These are phyloP conservation scores for Syzygium malaccense DNA, from an alignment of 441 rosid genomes.

Conservation along the genomic window DNA sequence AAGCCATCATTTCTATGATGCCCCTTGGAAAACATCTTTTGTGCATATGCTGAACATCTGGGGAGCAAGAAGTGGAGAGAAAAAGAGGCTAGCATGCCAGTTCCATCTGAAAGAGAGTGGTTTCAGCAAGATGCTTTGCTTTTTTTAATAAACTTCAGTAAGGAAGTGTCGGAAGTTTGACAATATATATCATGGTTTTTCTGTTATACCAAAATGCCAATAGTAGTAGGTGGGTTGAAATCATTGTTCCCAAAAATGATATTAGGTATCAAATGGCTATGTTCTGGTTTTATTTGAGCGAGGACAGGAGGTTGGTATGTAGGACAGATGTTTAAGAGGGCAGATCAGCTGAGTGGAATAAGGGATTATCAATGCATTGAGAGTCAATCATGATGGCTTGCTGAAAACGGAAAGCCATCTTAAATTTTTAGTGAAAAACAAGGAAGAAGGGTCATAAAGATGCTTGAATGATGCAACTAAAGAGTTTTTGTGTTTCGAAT, in stretches of 20 bases:
- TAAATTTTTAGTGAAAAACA: background rate
- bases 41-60: background rate
- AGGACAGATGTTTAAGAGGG: background rate
- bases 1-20: background rate
- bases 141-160: background rate
- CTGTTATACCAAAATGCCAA: background rate
- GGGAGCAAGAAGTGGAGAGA: background rate
- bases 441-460: background rate
- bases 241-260: background rate
- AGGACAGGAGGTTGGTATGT: background rate
- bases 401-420: background rate
- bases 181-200: background rate
- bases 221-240: background rate
- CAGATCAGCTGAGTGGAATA: background rate
- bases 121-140: background rate
- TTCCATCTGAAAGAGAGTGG: background rate
- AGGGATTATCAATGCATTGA: background rate
- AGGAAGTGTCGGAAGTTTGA: background rate
- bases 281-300: background rate
- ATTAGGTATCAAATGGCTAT: background rate
- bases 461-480: background rate
- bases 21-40: background rate
- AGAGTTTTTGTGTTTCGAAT: background rate
- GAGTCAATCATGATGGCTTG: background rate
- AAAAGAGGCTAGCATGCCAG: background rate